Evolutionary conservation across 495 filamentous ascomycete genomes (phyloP), one percentile per base, ranked within the genome.

Genomic region (Viridothelium virens): DNA sequence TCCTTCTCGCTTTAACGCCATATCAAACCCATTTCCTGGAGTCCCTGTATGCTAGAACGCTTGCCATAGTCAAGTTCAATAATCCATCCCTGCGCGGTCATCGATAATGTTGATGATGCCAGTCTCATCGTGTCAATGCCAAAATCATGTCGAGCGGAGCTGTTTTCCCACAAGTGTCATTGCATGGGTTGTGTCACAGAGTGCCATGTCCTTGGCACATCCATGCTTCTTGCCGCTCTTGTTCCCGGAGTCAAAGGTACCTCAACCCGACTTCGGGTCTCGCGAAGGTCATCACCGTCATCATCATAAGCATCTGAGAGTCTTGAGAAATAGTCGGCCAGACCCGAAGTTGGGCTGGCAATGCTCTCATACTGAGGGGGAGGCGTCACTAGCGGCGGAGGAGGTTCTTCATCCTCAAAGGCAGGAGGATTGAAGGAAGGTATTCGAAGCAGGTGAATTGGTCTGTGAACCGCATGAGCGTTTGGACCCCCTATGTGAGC

Each of bases 381-480:
- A 1, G 92, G 92, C 0, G 92, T 96, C 64, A 90, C 76, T 41
- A 94, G 74, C 2, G 87, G 88, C 56, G 90, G 95, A 2, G 93
- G 92, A n/a, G 93, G 89, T 16, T 87, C 83, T 9, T 96, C 88
- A 18, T 89, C 90, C 65, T 96, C 90, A 70, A 97, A 98, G 0
- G 92, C 83, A 0, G 94, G 94, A 1, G 94, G 94, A 62, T 93
- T 91, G 74, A 89, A 95, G 0, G 90, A 94, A 0, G 95, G 95
- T 3, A 82, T 80, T n/a, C 94, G 87, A 25, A 97, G 74, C 4
- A 97, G 82, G 76, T 98, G 94, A 69, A 97, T 96, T 0, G 93
- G 94, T 31, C 93, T 79, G 65, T 78, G 70, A 31, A 75, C 64
- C 37, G 67, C 44, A 31, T 61, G 34, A 65, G 72, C 47, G n/a